Evolutionary conservation across 768 basidiomycete species (phyloP).

Genomic region (Tulasnella sp.): DNA sequence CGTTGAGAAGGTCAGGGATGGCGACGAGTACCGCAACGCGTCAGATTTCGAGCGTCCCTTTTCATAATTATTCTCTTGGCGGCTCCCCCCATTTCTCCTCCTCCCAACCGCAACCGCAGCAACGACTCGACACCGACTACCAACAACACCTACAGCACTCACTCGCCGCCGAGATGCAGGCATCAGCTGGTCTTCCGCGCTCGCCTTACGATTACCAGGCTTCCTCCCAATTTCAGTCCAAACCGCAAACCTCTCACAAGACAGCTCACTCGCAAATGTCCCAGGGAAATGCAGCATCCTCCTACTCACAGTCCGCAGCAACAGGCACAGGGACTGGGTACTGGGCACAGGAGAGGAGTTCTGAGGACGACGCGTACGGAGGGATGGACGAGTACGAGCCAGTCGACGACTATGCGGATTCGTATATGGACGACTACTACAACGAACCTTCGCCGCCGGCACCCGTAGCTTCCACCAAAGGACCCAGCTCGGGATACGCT

Average conservation of each 20-base stretch:
- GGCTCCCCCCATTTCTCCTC: neutral
- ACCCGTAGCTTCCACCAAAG: neutral
- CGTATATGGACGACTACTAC: neutral
- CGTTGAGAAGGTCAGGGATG: neutral
- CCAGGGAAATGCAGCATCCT: neutral
- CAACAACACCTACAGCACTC: neutral
- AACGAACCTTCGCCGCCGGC: constrained; percentile 3
- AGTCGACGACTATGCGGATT: constrained; percentile 1
- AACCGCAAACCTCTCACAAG: neutral
- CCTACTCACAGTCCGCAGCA: neutral
- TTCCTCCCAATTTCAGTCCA: neutral
- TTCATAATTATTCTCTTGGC: neutral
- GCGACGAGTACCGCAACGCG: neutral
- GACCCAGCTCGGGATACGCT: neutral
- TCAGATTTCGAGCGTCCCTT: neutral
- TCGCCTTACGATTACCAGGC: neutral
- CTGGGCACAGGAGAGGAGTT: constrained; percentile 1
- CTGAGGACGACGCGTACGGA: constrained; percentile 17
- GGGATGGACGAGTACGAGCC: constrained; percentile 12
- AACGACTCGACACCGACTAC: neutral
- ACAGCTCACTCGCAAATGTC: neutral
- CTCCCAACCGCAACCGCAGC: constrained; percentile 3
- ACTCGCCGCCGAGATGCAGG: neutral
- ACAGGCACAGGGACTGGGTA: neutral
- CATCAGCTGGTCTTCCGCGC: neutral